phyloP scores from a whole-genome alignment of 169 alveolate species.

The Neospora caninum region DNA sequence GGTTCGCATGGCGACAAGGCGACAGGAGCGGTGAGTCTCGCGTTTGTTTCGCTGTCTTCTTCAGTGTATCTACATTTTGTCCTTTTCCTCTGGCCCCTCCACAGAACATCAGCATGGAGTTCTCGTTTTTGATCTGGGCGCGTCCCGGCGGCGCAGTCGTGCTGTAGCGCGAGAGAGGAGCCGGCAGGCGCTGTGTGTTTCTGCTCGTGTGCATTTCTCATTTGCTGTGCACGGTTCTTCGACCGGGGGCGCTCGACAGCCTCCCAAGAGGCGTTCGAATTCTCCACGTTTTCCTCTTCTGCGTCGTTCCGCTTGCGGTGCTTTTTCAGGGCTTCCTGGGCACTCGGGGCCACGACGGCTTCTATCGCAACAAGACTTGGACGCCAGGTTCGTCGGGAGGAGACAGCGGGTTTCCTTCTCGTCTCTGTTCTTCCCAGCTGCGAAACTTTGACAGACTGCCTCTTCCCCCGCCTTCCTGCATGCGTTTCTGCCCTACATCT shows the following conservation, averaged over 20 bases:
- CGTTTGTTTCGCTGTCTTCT: neutral
- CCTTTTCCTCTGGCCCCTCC: no score
- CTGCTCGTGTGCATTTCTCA: neutral
- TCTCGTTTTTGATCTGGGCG: no score
- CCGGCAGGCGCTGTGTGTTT: neutral
- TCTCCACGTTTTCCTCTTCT: neutral
- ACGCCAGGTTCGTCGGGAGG: conserved; percentile 45
- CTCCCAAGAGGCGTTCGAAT: neutral
- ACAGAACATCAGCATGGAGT: no score
- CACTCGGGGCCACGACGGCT: conserved; percentile 59
- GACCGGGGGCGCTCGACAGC: neutral
- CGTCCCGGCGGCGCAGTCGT: no score
- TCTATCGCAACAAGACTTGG: conserved; percentile 63
- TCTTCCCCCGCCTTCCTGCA: no score
- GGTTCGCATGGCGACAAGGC: neutral
- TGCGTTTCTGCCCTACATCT: no score
- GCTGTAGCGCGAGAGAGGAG: no score
- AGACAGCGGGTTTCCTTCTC: neutral
- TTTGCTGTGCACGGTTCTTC: neutral
- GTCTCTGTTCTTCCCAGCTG: no score
- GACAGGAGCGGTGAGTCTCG: neutral
- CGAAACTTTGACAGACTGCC: no score
- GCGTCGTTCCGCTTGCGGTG: neutral
- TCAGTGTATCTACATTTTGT: no score
- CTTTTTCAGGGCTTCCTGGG: conserved; percentile 61